These are phyloP conservation scores for Lantana camara DNA, from an alignment of 257 asterid genomes.

Conservation along the genomic window DNA sequence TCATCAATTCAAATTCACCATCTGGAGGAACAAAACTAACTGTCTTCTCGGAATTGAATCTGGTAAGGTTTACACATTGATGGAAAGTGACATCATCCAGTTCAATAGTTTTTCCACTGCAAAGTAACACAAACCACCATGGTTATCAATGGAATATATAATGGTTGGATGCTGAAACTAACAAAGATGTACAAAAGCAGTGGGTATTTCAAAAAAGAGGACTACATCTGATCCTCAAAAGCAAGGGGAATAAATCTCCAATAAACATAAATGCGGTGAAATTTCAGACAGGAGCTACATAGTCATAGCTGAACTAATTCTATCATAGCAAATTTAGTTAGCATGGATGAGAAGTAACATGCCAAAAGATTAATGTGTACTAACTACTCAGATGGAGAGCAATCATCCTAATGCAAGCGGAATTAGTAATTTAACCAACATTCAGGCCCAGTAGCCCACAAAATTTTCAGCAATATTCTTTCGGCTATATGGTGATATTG, in stretches of 20 bases:
- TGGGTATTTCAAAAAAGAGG: neutral
- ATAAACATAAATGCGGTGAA: neutral
- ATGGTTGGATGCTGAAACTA: slow-evolving; percentile 12
- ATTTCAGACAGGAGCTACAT: slow-evolving; percentile 7
- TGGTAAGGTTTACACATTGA: slow-evolving; percentile 97
- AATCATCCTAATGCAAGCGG: neutral
- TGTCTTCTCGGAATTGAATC: slow-evolving; percentile 98
- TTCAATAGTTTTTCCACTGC: slow-evolving; percentile 98
- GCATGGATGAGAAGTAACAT: neutral
- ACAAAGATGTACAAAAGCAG: slow-evolving; percentile 17
- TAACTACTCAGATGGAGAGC: too few relatives aligned
- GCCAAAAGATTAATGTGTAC: neutral
- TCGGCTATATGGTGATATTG: neutral
- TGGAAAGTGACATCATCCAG: slow-evolving; percentile 99
- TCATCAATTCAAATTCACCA: slow-evolving; percentile 99
- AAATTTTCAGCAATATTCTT: neutral
- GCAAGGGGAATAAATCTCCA: slow-evolving; percentile 16
- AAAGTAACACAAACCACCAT: slow-evolving; percentile 28
- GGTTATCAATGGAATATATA: slow-evolving; percentile 14
- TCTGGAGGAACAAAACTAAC: slow-evolving; percentile 99
- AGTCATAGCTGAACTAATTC: neutral
- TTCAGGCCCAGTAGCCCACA: slow-evolving; percentile 8
- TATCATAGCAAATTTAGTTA: neutral
- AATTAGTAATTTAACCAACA: neutral
- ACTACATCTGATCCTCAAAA: neutral